Evolutionary conservation across 163 green algal genomes (phyloP).

Genomic region (Scenedesmus sp.): DNA sequence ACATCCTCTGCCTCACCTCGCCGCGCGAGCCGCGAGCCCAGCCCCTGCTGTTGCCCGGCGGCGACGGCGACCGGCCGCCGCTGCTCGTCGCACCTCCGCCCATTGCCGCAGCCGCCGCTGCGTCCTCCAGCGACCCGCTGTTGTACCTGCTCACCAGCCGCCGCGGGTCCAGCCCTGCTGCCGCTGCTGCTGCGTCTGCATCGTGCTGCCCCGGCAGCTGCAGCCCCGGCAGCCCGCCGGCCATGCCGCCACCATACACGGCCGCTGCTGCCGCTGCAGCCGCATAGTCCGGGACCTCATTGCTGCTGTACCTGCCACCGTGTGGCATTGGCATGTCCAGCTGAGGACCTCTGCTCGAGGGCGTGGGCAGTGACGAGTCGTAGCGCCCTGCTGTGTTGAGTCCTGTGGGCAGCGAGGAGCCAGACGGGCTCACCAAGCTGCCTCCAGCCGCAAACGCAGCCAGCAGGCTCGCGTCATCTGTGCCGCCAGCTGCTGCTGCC

Average conservation of each 20-base stretch:
- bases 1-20: background rate
- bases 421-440: conserved; percentile 32
- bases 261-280: conserved; percentile 41
- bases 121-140: conserved; percentile 8
- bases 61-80: conserved; percentile 1
- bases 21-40: conserved; percentile 8
- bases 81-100: conserved; percentile 22
- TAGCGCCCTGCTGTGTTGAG: conserved; percentile 22
- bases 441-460: conserved; percentile 28
- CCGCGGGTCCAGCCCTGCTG: conserved; percentile 1
- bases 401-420: conserved; percentile 16
- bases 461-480: conserved; percentile 8
- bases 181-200: background rate
- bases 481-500: background rate
- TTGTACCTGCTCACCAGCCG: conserved; percentile 33
- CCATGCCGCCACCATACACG: conserved; percentile 12
- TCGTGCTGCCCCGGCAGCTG: background rate
- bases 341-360: conserved; percentile 1
- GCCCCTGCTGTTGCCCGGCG: background rate
- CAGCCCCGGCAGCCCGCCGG: background rate
- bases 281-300: conserved; percentile 26
- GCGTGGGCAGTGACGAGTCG: conserved; percentile 15
- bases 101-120: background rate
- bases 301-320: conserved; percentile 40
- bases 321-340: conserved; percentile 23